Percentiles rank a stretch among this genome's conserved stretches.
phyloP scores from a whole-genome alignment of 1,284 basidiomycete species.

The Quambalaria eucalypti region DNA sequence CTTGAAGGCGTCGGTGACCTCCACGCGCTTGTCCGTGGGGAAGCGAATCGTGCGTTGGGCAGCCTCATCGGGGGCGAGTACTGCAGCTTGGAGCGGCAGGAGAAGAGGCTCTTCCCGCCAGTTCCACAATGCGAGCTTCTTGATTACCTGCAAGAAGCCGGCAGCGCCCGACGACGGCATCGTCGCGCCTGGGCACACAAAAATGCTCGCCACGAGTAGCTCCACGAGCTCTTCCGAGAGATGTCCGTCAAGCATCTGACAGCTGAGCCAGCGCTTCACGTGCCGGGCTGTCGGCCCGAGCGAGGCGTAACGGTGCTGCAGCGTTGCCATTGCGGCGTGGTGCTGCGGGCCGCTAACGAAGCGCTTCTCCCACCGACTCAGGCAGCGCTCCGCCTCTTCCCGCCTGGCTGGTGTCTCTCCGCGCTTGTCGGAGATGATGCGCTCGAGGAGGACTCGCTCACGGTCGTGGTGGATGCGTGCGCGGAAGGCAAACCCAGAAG shows the following conservation, averaged over 20 bases:
- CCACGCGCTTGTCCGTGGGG: constrained; percentile 53
- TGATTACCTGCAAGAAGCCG: constrained; percentile 71
- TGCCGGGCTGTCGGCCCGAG: constrained; percentile 77
- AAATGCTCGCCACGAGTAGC: constrained; percentile 63
- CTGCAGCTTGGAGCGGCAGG: constrained; percentile 48
- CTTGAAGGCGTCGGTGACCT: constrained; percentile 55
- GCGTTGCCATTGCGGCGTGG: constrained; percentile 69
- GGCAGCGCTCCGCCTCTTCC: constrained; percentile 58
- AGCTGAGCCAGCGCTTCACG: constrained; percentile 81
- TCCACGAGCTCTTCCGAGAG: constrained; percentile 73
- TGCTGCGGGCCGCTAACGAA: constrained; percentile 75
- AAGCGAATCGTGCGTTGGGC: constrained; percentile 31
- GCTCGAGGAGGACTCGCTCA: constrained; percentile 69
- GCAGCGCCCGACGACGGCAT: constrained; percentile 52
- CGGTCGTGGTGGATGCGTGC: constrained; percentile 78
- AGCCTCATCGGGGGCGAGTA: constrained; percentile 29
- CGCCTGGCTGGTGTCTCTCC: constrained; percentile 46
- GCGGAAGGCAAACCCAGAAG: constrained; percentile 78
- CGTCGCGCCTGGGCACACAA: constrained; percentile 47
- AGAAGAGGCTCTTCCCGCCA: constrained; percentile 56
- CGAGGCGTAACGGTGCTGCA: constrained; percentile 70
- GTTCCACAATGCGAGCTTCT: constrained; percentile 68
- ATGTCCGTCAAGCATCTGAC: constrained; percentile 65
- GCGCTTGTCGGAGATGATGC: constrained; percentile 52
- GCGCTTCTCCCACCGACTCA: constrained; percentile 59